phyloP scores from a whole-genome alignment of 352 stramenopile genomes.

The Globisporangium lucens region DNA sequence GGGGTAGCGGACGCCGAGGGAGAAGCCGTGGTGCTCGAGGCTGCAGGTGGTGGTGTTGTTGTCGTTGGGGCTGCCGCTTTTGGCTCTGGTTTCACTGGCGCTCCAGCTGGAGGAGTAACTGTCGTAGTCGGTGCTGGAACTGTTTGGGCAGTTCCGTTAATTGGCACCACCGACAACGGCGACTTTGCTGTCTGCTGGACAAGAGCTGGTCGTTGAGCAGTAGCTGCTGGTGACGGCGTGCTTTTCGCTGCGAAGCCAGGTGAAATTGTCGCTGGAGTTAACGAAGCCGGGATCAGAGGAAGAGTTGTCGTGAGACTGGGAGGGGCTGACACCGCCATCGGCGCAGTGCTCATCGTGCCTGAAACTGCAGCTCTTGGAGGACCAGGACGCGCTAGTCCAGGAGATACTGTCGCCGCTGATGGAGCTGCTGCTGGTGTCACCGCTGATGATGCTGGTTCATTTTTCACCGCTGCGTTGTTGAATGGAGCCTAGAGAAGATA shows the following conservation, averaged over 20 bases:
- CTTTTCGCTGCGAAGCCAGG: slow-evolving; percentile 5
- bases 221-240: neutral
- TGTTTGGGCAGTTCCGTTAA: neutral
- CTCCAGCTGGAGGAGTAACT: slow-evolving; percentile 8
- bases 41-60: neutral
- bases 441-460: slow-evolving; percentile 22
- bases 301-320: neutral
- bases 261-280: neutral
- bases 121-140: neutral
- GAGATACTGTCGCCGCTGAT: neutral
- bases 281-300: neutral
- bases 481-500: neutral
- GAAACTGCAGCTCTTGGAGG: slow-evolving; percentile 8
- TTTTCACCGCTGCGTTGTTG: slow-evolving; percentile 24
- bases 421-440: neutral
- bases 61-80: slow-evolving; percentile 1
- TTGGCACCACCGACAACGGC: neutral
- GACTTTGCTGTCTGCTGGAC: slow-evolving; percentile 12
- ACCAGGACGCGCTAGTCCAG: neutral
- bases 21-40: slow-evolving; percentile 14
- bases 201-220: slow-evolving; percentile 24
- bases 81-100: slow-evolving; percentile 36
- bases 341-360: neutral
- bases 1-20: slow-evolving; percentile 19
- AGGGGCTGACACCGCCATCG: neutral